Base-by-base conservation (phyloP, 2,329 filamentous ascomycete species). In the Ascochyta koolunga region DNA sequence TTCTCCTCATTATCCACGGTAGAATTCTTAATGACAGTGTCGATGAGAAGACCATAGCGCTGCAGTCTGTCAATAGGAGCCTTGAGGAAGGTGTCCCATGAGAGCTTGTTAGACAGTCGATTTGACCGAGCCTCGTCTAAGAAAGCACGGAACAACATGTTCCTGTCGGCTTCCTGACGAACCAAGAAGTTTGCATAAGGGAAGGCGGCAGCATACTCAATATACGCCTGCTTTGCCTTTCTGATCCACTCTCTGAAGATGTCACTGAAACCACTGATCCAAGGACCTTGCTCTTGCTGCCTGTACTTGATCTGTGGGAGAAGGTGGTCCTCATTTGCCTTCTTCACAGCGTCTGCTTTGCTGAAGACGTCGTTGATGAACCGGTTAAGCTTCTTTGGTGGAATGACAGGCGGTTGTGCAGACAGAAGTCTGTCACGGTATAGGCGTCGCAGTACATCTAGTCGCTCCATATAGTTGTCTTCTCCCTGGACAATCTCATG, bases 171-270 rank as follows among this genome's bases (percentile, higher is more conserved):
- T 76, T 99, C 95, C 69, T 89, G 89, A 47, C 92, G 88, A 16
- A 99, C 86, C 47, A 93, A 80, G 70, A 90, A 93, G 32, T 87
- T 88, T 1, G 95, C 93, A 54, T 88, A 86, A 0, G 93, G 93
- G 64, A 95, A 98, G 0, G 87, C 87, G 1, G 89, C 88, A 33
- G 93, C 93, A 73, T 98, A 99, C 54, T 96, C 92, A 56, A 97
- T 87, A 71, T 98, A 99, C 10, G 91, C 89, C 2, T 83, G 80
- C 73, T 89, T 91, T 27, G 95, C 95, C 75, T 97, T 98, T 59
- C 95, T 86, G 58, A 98, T 96, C 95, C 95, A 99, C 77, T 99
- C 95, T 54, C 95, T 83, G 80, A 99, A 98, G 43, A 99, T 91
- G 69, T 98, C 95, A 71, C 93, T 97, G 76, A 97, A 97, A 3